Evolutionary conservation across 108 stramenopile genomes (phyloP).

Genomic region (Parietichytrium sp.): DNA sequence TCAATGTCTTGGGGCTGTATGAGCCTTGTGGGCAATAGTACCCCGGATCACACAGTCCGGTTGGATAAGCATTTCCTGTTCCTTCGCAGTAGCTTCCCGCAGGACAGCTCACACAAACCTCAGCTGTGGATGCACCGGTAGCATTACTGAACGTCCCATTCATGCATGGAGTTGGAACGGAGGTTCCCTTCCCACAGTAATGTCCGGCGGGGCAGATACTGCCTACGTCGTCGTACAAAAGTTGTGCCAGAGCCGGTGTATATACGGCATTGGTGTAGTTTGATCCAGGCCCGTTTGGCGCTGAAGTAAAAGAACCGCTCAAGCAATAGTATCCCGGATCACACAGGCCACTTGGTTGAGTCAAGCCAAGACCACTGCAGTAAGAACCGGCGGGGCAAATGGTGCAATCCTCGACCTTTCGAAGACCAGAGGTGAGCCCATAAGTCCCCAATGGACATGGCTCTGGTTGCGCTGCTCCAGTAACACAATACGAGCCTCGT

Average conservation of each 20-base stretch:
- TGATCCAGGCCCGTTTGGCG: slow-evolving; percentile 45
- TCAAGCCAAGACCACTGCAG: slow-evolving; percentile 55
- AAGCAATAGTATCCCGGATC: slow-evolving; percentile 60
- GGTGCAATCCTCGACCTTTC: slow-evolving; percentile 51
- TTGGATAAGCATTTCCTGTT: not conserved
- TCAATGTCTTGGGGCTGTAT: slow-evolving; percentile 1
- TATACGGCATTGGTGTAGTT: slow-evolving; percentile 18
- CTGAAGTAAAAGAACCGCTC: slow-evolving; percentile 49
- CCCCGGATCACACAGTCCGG: slow-evolving; percentile 50
- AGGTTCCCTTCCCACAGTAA: slow-evolving; percentile 51
- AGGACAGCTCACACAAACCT: slow-evolving; percentile 23
- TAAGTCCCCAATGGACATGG: slow-evolving; percentile 49
- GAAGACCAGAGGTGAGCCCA: slow-evolving; percentile 47
- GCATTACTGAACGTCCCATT: slow-evolving; percentile 5
- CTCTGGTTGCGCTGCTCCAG: slow-evolving; percentile 44
- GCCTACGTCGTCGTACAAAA: not conserved
- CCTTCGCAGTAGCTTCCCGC: slow-evolving; percentile 33
- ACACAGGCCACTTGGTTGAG: slow-evolving; percentile 51
- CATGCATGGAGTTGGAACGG: slow-evolving; percentile 9
- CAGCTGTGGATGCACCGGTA: not conserved
- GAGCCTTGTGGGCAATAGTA: slow-evolving; percentile 63
- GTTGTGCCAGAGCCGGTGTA: not conserved
- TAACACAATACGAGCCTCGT: slow-evolving; percentile 42
- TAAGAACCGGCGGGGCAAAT: slow-evolving; percentile 60
- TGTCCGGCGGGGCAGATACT: slow-evolving; percentile 51